Evolutionary conservation across 1,284 basidiomycete species (phyloP), one percentile per base, ranked within the genome.

Genomic region (Cystobasidium pallidum): DNA sequence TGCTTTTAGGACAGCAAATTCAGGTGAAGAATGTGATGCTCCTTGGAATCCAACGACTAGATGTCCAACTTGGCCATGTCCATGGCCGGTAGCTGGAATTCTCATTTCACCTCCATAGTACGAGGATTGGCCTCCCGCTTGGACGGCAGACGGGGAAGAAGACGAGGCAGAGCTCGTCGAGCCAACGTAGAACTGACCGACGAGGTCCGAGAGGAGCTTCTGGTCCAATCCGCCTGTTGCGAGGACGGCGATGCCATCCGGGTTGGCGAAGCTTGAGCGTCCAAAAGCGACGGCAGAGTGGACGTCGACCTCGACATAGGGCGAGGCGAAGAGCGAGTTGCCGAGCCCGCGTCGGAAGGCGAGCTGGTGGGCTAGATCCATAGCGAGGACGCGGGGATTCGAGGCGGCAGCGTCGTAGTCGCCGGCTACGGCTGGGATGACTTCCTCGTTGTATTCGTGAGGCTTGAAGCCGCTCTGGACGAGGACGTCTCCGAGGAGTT

Each of bases 271-370:
- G 36, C 86, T 88, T 71, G 86, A 81, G 64, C 86, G 81, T 74
- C 91, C 92, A 79, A 85, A 94, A 1, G 85, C 81, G 78, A 94
- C 86, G 72, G 81, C 78, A 77, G 89, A 88, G 21, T 85, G 85
- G 54, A 86, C 85, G 65, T 88, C 85, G 75, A 93, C 83, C 76
- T 85, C 83, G 73, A 83, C 83, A 80, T 90, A 86, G n/a, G 87
- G 83, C 17, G 88, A 84, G 30, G 92, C 89, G 82, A 91, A 93
- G 75, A 96, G 85, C 52, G 92, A 90, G 78, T 91, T 86, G 78
- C 93, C 92, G 78, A 97, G 90, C 32, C 94, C 92, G 66, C 84
- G 84, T 79, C 92, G 91, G 89, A 96, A 96, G 55, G 94, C 94
- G 70, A 94, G 84, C 55, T 86, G 82, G 81, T 96, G 94, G 21